Conservation (phyloP, 2,329 filamentous ascomycete genomes). For the Trichoderma arundinaceum region DNA sequence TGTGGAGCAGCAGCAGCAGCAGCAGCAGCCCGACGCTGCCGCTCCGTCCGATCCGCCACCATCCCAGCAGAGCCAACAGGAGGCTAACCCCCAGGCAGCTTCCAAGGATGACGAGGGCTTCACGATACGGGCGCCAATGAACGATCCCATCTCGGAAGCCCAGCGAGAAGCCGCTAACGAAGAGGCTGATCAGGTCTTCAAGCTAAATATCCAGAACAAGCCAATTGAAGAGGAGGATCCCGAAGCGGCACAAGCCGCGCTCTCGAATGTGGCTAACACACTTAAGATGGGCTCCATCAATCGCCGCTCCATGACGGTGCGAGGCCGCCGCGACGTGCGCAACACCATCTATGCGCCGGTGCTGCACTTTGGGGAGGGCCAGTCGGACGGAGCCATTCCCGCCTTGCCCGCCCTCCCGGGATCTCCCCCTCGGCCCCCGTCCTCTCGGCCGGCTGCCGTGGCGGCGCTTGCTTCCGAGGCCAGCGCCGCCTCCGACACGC, state of each 20-base stretch:
- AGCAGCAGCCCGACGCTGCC: constrained; percentile 48
- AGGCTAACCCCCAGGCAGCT: neutral
- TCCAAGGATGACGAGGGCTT: constrained; percentile 74
- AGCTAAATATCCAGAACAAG: constrained; percentile 78
- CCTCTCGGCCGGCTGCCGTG: constrained; percentile 53
- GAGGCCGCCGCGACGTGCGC: constrained; percentile 87
- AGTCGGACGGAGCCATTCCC: constrained; percentile 41
- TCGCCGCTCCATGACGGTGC: constrained; percentile 75
- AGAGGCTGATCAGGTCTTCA: constrained; percentile 71
- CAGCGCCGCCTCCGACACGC: constrained; percentile 75
- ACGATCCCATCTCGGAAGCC: constrained; percentile 73
- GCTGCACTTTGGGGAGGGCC: constrained; percentile 44
- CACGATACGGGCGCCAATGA: constrained; percentile 68
- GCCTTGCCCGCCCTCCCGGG: constrained; percentile 37
- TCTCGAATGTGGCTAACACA: constrained; percentile 77
- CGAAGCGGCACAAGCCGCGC: constrained; percentile 72
- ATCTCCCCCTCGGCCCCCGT: constrained; percentile 32
- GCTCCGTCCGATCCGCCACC: constrained; percentile 59
- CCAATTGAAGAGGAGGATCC: constrained; percentile 80
- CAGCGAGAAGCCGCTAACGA: constrained; percentile 66
- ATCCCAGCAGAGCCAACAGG: constrained; percentile 48
- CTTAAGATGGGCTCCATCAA: constrained; percentile 67
- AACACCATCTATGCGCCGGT: constrained; percentile 84
- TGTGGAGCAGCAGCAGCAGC: constrained; percentile 44
- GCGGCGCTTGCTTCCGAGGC: constrained; percentile 67